phyloP scores from a whole-genome alignment of 192 early-diverging fungal genomes.

The Coemansia javaensis region DNA sequence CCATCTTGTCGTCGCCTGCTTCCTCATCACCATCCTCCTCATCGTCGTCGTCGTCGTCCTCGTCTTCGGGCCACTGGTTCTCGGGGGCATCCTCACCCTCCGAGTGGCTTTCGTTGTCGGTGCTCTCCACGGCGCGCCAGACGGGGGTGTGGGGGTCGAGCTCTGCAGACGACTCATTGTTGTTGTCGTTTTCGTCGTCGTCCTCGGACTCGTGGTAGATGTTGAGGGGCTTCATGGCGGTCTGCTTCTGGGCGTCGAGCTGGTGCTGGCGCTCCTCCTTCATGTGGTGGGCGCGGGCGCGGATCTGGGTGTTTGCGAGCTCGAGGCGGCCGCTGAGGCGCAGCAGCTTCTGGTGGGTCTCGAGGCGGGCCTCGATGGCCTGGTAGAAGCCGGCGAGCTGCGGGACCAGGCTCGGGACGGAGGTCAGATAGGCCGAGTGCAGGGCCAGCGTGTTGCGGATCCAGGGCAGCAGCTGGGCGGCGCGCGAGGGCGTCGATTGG shows the following conservation, averaged over 20 bases:
- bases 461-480: slow-evolving; percentile 35
- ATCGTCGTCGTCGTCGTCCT: slow-evolving; percentile 2
- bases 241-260: slow-evolving; percentile 7
- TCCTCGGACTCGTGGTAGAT: slow-evolving; percentile 31
- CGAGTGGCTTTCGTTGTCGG: slow-evolving; percentile 17
- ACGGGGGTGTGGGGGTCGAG: slow-evolving; percentile 29
- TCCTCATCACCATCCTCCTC: slow-evolving; percentile 1
- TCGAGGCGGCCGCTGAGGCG: slow-evolving; percentile 40
- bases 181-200: too few relatives aligned
- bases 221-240: slow-evolving; percentile 25
- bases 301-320: slow-evolving; percentile 37
- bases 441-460: slow-evolving; percentile 24
- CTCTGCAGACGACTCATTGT: background rate
- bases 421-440: slow-evolving; percentile 35
- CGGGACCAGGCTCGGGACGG: slow-evolving; percentile 33
- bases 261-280: slow-evolving; percentile 11
- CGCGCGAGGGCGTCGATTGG: slow-evolving; percentile 20
- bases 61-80: slow-evolving; percentile 23
- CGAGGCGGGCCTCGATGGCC: slow-evolving; percentile 24
- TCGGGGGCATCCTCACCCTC: slow-evolving; percentile 11
- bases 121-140: slow-evolving; percentile 43
- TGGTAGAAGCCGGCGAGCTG: slow-evolving; percentile 45
- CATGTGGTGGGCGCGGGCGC: slow-evolving; percentile 15
- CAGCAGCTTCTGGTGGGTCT: slow-evolving; percentile 27
- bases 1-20: slow-evolving; percentile 1